phyloP scores from a whole-genome alignment of 1,284 basidiomycete genomes.

The Clitocybe nebularis region DNA sequence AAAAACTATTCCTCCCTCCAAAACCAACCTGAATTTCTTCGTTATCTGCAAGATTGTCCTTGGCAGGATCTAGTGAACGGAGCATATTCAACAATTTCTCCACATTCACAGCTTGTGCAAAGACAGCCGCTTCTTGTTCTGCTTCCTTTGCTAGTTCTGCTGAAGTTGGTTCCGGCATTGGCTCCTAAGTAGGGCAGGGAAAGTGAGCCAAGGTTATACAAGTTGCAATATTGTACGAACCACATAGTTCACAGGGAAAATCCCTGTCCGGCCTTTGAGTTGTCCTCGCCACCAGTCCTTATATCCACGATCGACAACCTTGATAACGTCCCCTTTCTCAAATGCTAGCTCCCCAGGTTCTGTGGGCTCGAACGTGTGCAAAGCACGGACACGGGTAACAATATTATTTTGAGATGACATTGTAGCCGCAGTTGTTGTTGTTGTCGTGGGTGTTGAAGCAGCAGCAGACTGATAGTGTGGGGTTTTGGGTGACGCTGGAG shows the following conservation, averaged over 20 bases:
- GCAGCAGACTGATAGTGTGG: constrained; percentile 19
- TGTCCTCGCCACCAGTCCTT: constrained; percentile 99
- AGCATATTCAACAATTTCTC: constrained; percentile 85
- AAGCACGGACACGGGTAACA: constrained; percentile 83
- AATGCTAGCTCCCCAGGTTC: constrained; percentile 93
- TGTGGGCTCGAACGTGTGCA: constrained; percentile 88
- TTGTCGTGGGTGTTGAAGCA: constrained; percentile 17
- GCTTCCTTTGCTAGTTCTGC: constrained; percentile 81
- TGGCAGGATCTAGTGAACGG: constrained; percentile 69
- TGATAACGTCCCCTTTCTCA: constrained; percentile 92
- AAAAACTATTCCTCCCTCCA: no score
- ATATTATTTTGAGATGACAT: constrained; percentile 31
- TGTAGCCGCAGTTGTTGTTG: constrained; percentile 30
- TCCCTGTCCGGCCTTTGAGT: constrained; percentile 87
- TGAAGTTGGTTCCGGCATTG: constrained; percentile 82
- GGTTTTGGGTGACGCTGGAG: constrained; percentile 13
- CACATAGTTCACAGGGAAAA: constrained; percentile 98
- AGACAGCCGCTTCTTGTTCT: constrained; percentile 87
- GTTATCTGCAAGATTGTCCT: constrained; percentile 88
- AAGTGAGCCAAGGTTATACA: background rate
- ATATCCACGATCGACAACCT: constrained; percentile 93
- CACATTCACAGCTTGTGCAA: constrained; percentile 81
- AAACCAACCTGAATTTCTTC: constrained; percentile 83
- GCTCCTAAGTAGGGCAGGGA: constrained; percentile 55
- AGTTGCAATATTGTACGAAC: no score